These are phyloP conservation scores for Darksidea phi DNA, from an alignment of 495 filamentous ascomycete species.

Conservation along the genomic window DNA sequence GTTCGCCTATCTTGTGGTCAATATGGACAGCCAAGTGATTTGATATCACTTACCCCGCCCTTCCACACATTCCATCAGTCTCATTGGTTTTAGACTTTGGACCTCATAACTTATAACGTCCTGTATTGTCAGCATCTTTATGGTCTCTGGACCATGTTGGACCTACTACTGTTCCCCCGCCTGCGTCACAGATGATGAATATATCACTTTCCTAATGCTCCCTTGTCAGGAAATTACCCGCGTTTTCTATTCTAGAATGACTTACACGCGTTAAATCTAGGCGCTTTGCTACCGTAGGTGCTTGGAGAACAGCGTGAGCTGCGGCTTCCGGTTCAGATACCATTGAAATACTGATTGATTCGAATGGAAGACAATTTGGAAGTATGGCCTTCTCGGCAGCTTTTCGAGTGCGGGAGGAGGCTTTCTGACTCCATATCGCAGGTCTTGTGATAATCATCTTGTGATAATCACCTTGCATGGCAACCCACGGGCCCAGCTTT, in stretches of 20 bases:
- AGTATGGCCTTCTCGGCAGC: neutral
- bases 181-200: conserved; percentile 1
- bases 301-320: neutral
- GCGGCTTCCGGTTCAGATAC: conserved; percentile 5
- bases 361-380: neutral
- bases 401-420: neutral
- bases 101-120: conserved; percentile 3
- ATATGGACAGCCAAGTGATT: neutral
- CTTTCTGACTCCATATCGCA: neutral
- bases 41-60: neutral
- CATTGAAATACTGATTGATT: neutral
- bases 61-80: neutral
- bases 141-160: neutral
- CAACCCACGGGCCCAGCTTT: neutral
- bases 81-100: neutral
- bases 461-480: conserved; percentile 2
- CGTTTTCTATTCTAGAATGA: neutral
- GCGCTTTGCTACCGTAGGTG: neutral
- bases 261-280: neutral
- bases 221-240: neutral
- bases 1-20: neutral
- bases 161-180: conserved; percentile 2
- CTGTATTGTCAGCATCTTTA: neutral
- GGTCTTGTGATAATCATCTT: neutral
- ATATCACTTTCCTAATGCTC: neutral